These are phyloP conservation scores for Beauveria sp. DNA, from an alignment of 2,329 filamentous ascomycete species.

Conservation along the genomic window DNA sequence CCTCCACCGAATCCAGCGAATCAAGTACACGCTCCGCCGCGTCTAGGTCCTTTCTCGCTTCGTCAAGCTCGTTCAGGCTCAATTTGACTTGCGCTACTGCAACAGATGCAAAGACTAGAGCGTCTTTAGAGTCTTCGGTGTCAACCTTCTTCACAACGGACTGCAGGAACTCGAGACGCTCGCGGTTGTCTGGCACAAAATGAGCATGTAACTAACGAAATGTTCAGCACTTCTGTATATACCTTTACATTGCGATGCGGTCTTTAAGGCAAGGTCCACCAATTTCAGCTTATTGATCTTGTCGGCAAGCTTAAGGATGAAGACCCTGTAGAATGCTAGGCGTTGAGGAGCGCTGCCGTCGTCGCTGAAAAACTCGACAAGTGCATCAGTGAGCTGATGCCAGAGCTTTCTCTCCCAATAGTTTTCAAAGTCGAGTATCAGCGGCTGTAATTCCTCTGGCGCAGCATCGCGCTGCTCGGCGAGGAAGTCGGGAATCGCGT, in stretches of 20 bases:
- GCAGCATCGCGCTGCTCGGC: constrained; percentile 81
- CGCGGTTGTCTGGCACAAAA: constrained; percentile 64
- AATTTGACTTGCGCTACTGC: constrained; percentile 85
- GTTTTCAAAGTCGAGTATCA: constrained; percentile 89
- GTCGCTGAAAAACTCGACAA: constrained; percentile 82
- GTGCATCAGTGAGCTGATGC: constrained; percentile 91
- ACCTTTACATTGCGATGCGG: constrained; percentile 79
- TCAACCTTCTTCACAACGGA: constrained; percentile 81
- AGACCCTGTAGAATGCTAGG: constrained; percentile 85
- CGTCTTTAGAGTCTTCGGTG: constrained; percentile 88
- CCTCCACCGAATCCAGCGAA: constrained; percentile 89
- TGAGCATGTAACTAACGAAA: background rate
- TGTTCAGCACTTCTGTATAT: constrained; percentile 14
- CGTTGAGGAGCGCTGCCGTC: constrained; percentile 75
- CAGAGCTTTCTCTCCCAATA: constrained; percentile 98
- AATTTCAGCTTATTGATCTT: constrained; percentile 99
- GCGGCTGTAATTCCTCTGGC: constrained; percentile 78
- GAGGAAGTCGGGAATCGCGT: constrained; percentile 87
- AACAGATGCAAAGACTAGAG: constrained; percentile 87
- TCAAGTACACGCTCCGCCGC: constrained; percentile 83
- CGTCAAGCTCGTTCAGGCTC: constrained; percentile 69
- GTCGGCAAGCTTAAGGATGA: constrained; percentile 92
- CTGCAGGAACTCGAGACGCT: constrained; percentile 78
- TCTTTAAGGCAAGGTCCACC: constrained; percentile 80
- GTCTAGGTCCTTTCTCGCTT: constrained; percentile 79